Conservation (phyloP, 1,139 yeast genomes). For the Magnusiomyces sp. region DNA sequence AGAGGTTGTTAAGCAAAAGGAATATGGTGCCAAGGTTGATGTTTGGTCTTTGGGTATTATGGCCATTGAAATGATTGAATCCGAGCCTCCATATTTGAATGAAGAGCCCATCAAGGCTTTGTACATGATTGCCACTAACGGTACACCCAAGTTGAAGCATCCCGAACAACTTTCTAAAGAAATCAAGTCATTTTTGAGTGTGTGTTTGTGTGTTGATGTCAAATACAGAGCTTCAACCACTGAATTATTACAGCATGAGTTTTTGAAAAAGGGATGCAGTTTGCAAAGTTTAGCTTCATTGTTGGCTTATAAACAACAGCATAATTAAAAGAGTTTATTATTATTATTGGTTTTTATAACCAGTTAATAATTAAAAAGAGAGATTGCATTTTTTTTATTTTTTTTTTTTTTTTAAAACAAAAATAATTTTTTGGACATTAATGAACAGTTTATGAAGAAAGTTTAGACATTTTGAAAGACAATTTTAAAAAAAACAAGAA, state of each 20-base stretch:
- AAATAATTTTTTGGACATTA: too few relatives aligned
- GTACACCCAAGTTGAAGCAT: constrained; percentile 87
- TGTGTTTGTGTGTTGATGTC: constrained; percentile 93
- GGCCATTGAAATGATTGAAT: constrained; percentile 98
- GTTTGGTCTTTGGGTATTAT: constrained; percentile 97
- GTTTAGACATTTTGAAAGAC: too few relatives aligned
- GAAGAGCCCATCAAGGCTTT: constrained; percentile 89
- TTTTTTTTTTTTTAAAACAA: too few relatives aligned
- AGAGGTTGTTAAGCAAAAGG: constrained; percentile 93
- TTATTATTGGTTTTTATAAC: neutral
- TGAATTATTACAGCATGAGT: constrained; percentile 74
- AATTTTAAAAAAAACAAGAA: too few relatives aligned
- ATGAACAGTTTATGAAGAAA: too few relatives aligned
- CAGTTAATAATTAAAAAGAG: too few relatives aligned
- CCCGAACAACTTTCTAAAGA: constrained; percentile 74
- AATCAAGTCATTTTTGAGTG: constrained; percentile 79
- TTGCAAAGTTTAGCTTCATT: constrained; percentile 60
- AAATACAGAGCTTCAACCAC: constrained; percentile 85
- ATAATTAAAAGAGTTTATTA: neutral
- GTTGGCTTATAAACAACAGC: constrained; percentile 52
- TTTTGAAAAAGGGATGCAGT: constrained; percentile 65
- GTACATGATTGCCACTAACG: constrained; percentile 90
- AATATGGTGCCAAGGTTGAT: constrained; percentile 93
- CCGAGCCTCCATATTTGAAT: constrained; percentile 94
- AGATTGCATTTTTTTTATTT: too few relatives aligned